Percentiles rank a stretch among this genome's conserved stretches.
These are phyloP conservation scores for Fragilariopsis cylindrus DNA, from an alignment of 108 stramenopile species.

Conservation along the genomic window DNA sequence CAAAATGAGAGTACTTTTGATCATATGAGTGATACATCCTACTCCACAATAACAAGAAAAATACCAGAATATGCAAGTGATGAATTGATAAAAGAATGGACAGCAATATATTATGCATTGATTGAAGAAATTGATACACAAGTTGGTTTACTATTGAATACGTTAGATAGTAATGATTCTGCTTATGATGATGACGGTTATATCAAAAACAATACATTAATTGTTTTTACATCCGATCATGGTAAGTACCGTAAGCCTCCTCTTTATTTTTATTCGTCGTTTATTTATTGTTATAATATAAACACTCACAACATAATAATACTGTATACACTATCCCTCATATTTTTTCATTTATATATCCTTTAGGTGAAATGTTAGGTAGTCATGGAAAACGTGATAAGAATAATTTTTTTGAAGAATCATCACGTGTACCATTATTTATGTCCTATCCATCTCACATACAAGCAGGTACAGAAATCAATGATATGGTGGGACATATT, in stretches of 20 bases:
- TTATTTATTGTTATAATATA: too few relatives aligned
- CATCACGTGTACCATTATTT: slow-evolving; percentile 15
- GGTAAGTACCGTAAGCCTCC: not conserved
- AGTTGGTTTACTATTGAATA: slow-evolving; percentile 17
- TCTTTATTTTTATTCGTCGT: not conserved
- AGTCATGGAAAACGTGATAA: slow-evolving; percentile 13
- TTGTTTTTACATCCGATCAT: slow-evolving; percentile 27
- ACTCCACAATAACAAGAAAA: not conserved
- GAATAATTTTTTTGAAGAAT: slow-evolving; percentile 20
- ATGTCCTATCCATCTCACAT: slow-evolving; percentile 16
- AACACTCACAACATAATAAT: too few relatives aligned
- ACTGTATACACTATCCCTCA: too few relatives aligned
- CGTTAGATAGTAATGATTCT: slow-evolving; percentile 8
- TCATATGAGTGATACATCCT: not conserved
- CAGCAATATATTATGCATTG: slow-evolving; percentile 26
- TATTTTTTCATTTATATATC: too few relatives aligned
- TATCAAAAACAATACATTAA: slow-evolving; percentile 2
- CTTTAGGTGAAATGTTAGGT: slow-evolving; percentile 15
- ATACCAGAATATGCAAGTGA: not conserved
- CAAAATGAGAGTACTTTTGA: too few relatives aligned
- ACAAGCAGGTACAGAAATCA: slow-evolving; percentile 7
- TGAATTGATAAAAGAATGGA: slow-evolving; percentile 15
- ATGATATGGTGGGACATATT: slow-evolving; percentile 17
- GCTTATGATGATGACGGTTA: too few relatives aligned
- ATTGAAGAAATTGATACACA: slow-evolving; percentile 19